These are phyloP conservation scores for Coccomyxa subellipsoidea DNA, from an alignment of 163 green algal genomes.

Conservation along the genomic window DNA sequence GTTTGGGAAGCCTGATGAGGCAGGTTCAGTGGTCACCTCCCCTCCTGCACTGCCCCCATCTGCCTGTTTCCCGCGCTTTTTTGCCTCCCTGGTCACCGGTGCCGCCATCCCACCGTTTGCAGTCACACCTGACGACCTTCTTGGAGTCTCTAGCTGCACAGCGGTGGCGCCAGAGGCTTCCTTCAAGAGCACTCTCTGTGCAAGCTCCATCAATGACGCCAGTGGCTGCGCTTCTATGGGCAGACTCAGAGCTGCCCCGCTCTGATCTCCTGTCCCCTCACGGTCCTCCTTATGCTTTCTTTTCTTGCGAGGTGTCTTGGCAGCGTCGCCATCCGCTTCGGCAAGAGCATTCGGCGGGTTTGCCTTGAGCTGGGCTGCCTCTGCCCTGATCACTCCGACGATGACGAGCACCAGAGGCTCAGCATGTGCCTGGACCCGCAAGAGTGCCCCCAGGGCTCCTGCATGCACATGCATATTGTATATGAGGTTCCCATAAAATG, in stretches of 20 bases:
- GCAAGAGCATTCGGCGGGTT: background rate
- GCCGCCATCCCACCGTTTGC: background rate
- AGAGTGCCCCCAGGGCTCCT: background rate
- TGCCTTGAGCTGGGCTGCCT: background rate
- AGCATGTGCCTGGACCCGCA: constrained; percentile 4
- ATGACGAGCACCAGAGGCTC: background rate
- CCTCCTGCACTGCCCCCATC: background rate
- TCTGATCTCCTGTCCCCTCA: background rate
- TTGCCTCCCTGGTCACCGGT: background rate
- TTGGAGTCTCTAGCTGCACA: too few relatives aligned
- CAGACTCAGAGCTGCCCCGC: background rate
- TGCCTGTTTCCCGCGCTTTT: background rate
- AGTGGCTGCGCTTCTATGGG: constrained; percentile 7
- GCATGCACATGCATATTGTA: background rate
- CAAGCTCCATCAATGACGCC: background rate
- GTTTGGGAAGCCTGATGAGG: background rate
- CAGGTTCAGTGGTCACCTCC: background rate
- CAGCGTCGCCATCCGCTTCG: background rate
- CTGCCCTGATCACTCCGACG: background rate
- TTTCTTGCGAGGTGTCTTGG: background rate
- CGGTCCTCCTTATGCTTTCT: too few relatives aligned
- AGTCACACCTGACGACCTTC: too few relatives aligned
- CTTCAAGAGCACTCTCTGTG: too few relatives aligned
- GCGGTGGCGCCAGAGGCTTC: too few relatives aligned
- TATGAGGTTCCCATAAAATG: too few relatives aligned